Base-by-base conservation (phyloP, 1,284 basidiomycete genomes). In the Apiotrichum veenhuisii region DNA sequence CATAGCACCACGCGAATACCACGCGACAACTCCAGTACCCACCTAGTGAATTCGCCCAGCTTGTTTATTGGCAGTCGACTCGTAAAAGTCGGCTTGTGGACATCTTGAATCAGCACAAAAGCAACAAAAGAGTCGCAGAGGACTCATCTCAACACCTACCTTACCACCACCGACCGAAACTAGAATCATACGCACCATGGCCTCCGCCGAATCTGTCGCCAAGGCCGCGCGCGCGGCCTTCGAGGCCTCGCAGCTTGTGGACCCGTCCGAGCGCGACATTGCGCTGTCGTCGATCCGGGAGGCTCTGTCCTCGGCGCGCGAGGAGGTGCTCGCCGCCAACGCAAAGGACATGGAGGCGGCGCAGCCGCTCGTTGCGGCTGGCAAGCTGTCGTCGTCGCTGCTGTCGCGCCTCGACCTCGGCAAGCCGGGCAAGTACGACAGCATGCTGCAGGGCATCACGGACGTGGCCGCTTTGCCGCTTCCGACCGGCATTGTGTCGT, bases 361-460 rank as follows among this genome's bases (percentile, higher is more conserved):
- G 0, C 81, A 84, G 69, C 76, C 70, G 8, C 87, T 92, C 57
- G 91, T 92, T 11, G 83, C 84, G 38, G 82, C 87, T 1, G 93
- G 92, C 4, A 85, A 86, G 41, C 90, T 98, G 77, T 88, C 91
- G 0, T 77, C 81, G 2, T 85, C 93, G 1, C 79, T 98, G 47
- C 79, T 95, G 18, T 89, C 88, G 47, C 85, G 96, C 15, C 81
- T 99, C 20, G 93, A 98, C 73, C 82, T 99, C 14, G 82, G 83
- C 54, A 84, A 84, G 55, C 82, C 86, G 15, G 90, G 91, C 64
- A 98, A 98, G 77, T 99, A 91, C 89, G 87, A 91, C 42, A 84
- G 87, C 0, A 95, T 98, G 88, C 81, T 98, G 5, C 85, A 91
- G 62, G 95, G 95, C 18, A 83, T 98, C 40, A 74, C 82, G 12